phyloP scores from a whole-genome alignment of 805 yeast species.

The Zygosaccharomyces bailii region DNA sequence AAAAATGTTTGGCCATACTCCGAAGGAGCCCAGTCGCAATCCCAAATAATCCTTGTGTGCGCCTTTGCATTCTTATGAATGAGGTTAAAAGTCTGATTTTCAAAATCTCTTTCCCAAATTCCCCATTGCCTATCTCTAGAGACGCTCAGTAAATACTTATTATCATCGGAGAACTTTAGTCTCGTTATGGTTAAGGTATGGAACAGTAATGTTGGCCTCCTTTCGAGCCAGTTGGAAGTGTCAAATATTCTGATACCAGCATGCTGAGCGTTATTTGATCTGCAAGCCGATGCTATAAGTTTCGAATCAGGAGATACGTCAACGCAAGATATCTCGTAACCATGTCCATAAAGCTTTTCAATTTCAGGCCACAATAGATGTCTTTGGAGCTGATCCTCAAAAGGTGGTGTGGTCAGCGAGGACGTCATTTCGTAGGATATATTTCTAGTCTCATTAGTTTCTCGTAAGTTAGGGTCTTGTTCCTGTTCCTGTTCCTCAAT shows the following conservation, averaged over 20 bases:
- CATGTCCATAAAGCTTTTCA: conserved; percentile 95
- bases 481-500: conserved; percentile 41
- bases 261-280: conserved; percentile 77
- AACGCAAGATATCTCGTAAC: conserved; percentile 83
- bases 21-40: conserved; percentile 79
- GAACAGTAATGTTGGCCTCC: conserved; percentile 53
- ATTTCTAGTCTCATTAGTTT: conserved; percentile 37
- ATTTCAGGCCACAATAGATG: conserved; percentile 92
- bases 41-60: conserved; percentile 93
- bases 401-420: conserved; percentile 58
- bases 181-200: conserved; percentile 87
- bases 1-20: conserved; percentile 51
- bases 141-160: conserved; percentile 63
- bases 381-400: conserved; percentile 88
- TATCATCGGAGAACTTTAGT: conserved; percentile 68
- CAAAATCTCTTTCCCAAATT: conserved; percentile 55
- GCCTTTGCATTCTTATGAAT: conserved; percentile 57
- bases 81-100: conserved; percentile 40
- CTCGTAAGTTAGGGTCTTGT: conserved; percentile 33
- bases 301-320: conserved; percentile 63
- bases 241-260: conserved; percentile 81
- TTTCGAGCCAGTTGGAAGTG: conserved; percentile 57
- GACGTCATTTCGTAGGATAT: conserved; percentile 47
- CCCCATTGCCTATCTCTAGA: conserved; percentile 87
- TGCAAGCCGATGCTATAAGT: conserved; percentile 84